Conservation (phyloP, 345 rosid genomes). For the Pseudoturritis turrita region DNA sequence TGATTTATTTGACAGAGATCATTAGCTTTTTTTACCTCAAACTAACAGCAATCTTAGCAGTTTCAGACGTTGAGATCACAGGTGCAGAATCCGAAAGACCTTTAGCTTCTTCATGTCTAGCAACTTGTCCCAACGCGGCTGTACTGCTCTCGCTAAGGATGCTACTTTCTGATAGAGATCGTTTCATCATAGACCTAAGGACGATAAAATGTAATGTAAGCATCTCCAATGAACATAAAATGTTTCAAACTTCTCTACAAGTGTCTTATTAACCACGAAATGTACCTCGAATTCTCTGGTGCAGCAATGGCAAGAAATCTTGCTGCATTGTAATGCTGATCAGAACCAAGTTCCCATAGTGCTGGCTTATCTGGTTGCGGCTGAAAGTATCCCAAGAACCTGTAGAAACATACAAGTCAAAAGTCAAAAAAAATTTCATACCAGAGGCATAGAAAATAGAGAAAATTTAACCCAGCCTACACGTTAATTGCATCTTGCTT, state of each 20-base stretch:
- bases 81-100: slow-evolving; percentile 64
- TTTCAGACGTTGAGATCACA: slow-evolving; percentile 49
- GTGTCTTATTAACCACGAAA: background rate
- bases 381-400: slow-evolving; percentile 95
- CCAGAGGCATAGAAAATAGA: slow-evolving; percentile 7
- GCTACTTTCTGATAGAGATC: slow-evolving; percentile 87
- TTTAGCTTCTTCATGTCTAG: slow-evolving; percentile 36
- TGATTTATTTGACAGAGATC: background rate
- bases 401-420: slow-evolving; percentile 29
- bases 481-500: slow-evolving; percentile 95
- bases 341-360: slow-evolving; percentile 82
- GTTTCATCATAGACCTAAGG: slow-evolving; percentile 56
- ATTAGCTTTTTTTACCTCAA: slow-evolving; percentile 43
- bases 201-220: slow-evolving; percentile 4
- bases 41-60: slow-evolving; percentile 31
- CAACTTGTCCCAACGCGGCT: slow-evolving; percentile 26
- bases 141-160: slow-evolving; percentile 47
- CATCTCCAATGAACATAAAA: background rate
- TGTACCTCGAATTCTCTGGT: slow-evolving; percentile 46
- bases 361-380: slow-evolving; percentile 87
- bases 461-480: slow-evolving; percentile 40
- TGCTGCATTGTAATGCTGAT: slow-evolving; percentile 60
- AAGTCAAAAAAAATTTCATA: slow-evolving; percentile 1
- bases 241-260: background rate
- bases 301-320: slow-evolving; percentile 37